Evolutionary conservation across 2,329 filamentous ascomycete species (phyloP), one percentile per base, ranked within the genome.

Genomic region (Claviceps citrina): DNA sequence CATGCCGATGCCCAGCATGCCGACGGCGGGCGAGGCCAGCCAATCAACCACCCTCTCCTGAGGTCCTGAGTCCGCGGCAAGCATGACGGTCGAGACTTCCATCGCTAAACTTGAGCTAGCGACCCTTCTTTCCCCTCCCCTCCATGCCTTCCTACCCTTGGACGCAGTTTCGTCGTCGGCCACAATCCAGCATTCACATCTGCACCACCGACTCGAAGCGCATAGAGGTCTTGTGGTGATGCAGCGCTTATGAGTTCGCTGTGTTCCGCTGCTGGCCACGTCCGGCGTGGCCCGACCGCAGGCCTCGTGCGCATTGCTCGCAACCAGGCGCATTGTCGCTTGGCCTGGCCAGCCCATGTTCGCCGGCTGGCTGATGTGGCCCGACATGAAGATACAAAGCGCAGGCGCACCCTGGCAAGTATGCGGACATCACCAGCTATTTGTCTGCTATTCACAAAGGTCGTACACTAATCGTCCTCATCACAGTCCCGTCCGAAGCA

Each of bases 251-350:
- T 58, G 48, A 52, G 46, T 45, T 55, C 57, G 49, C 53, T 61
- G 34, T 41, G 46, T 44, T 46, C 51, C 41, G 47, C 48, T 40
- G 50, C 52, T 53, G 56, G 61, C 45, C 61, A 54, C 43, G 46
- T 65, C 47, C 55, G 57, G 54, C 61, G 59, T 54, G 58, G 58
- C 47, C 53, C 63, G 40, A 60, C 60, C 33, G 58, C 65, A 46
- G 61, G 61, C 58, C 69, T 73, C 56, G 58, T 69, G 47, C 68
- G 65, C 46, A 60, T 73, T 44, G 70, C 62, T 56, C 71, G 56
- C 50, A 64, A 66, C 49, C 62, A 63, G 39, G 61, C 65, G 39
- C 62, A 61, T 44, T 55, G 52, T 45, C 61, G 53, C 36, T 52
- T 54, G 44, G 49, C 50, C 45, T 59, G 55, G 53, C 52, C 55